A percentile compares a stretch with the other conserved stretches of the same genome.
phyloP scores from a whole-genome alignment of 768 basidiomycete genomes.

The Suillus fuscotomentosus region DNA sequence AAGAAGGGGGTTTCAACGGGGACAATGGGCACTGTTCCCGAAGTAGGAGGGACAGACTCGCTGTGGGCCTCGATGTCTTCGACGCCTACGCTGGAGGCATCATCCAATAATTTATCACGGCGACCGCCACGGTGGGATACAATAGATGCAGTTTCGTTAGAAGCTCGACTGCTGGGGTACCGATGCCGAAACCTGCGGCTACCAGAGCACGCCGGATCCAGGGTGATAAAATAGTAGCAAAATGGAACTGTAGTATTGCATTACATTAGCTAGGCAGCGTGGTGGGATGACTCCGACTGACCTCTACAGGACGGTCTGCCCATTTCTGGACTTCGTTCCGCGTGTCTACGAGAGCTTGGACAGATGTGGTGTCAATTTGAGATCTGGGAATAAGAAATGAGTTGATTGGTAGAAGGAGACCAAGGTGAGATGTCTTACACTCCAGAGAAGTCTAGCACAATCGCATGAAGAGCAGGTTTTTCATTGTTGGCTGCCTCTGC shows the following conservation, averaged over 20 bases:
- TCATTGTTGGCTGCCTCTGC: conserved; percentile 50
- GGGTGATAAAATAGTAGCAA: conserved; percentile 85
- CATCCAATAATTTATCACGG: conserved; percentile 21
- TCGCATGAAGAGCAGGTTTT: conserved; percentile 73
- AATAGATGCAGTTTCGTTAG: conserved; percentile 72
- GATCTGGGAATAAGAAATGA: conserved; percentile 42
- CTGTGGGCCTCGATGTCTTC: conserved; percentile 34
- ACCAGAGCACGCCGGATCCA: conserved; percentile 91
- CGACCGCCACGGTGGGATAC: conserved; percentile 59
- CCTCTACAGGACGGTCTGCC: conserved; percentile 74
- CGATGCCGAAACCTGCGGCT: conserved; percentile 88
- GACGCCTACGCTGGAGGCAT: not conserved
- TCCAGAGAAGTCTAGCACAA: conserved; percentile 88
- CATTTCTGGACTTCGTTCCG: conserved; percentile 86
- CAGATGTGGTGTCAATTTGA: conserved; percentile 89
- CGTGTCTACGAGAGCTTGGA: conserved; percentile 89
- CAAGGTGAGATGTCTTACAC: conserved; percentile 48
- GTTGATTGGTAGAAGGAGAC: not conserved
- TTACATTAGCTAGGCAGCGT: not conserved
- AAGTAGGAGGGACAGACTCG: conserved; percentile 8
- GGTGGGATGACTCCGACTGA: conserved; percentile 28
- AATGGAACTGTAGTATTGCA: conserved; percentile 71
- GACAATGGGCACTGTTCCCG: conserved; percentile 35
- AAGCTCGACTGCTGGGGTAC: conserved; percentile 41
- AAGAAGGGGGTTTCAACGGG: conserved; percentile 74